phyloP scores from a whole-genome alignment of 768 basidiomycete genomes.

The Neoboletus subvelutipes region DNA sequence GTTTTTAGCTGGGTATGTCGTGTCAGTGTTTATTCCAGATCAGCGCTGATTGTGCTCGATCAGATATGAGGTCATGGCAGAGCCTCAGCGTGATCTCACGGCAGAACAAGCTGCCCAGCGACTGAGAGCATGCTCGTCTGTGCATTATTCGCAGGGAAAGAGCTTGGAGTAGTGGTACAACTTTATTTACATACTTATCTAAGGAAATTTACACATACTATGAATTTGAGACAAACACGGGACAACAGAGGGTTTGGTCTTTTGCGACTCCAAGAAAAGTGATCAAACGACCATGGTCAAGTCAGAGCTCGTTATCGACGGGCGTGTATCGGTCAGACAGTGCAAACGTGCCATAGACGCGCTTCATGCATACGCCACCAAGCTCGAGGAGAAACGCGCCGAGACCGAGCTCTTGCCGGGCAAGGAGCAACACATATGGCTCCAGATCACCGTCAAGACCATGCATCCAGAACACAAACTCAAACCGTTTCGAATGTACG shows the following conservation, averaged over 20 bases:
- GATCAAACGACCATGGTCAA: constrained; percentile 37
- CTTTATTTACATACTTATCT: no score
- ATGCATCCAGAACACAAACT: constrained; percentile 72
- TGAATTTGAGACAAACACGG: constrained; percentile 14
- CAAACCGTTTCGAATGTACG: constrained; percentile 85
- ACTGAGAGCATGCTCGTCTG: constrained; percentile 52
- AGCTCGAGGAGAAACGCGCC: constrained; percentile 61
- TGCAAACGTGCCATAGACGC: constrained; percentile 78
- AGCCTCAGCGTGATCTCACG: constrained; percentile 87
- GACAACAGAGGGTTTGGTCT: constrained; percentile 11
- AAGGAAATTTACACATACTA: no score
- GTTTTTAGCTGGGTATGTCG: constrained; percentile 81
- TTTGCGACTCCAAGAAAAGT: background rate
- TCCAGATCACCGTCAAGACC: constrained; percentile 83
- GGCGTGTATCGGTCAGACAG: constrained; percentile 67
- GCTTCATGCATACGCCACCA: constrained; percentile 66
- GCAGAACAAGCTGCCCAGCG: constrained; percentile 81
- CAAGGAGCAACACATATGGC: constrained; percentile 86
- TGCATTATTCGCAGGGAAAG: constrained; percentile 50
- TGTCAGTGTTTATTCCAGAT: background rate
- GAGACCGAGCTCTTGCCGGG: constrained; percentile 73
- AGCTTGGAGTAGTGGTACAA: background rate
- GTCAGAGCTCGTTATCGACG: constrained; percentile 65
- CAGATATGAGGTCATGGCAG: constrained; percentile 89
- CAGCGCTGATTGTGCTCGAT: background rate